Base-by-base conservation (phyloP, 2,329 filamentous ascomycete species). In the Setomelanomma holmii region DNA sequence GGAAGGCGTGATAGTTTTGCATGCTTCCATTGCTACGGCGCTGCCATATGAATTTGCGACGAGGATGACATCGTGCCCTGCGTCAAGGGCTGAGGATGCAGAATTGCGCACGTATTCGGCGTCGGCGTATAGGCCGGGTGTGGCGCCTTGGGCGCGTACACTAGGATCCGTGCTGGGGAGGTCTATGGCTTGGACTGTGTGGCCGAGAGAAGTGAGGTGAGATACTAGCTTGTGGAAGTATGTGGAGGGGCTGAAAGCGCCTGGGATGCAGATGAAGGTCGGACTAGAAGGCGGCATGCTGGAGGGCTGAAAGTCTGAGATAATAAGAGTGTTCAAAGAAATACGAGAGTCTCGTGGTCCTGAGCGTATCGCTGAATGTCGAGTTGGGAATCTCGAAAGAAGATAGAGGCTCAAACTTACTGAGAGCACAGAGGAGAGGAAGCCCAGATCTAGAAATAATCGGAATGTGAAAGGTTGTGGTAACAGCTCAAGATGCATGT, bases 21-120 rank as follows among this genome's bases (percentile, higher is more conserved):
- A 49, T 35, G 60, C 58, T 41, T 72, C 61, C 10, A 61, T 61
- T 4, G 60, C 64, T 1, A 64, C 57, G 42, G 72, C 41, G 11
- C 67, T 71, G 21, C 69, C 63, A 51, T 74, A 75, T 1, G 71
- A 75, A 53, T 75, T 72, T 38, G 61, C 65, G 8, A 72, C 56
- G 11, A 75, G 41, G 11, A 75, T 49, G 21, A 75, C 55, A 21
- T 74, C 64, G 40, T 69, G 67, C 20, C 55, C 69, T 8, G 27
- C 27, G 3, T 30, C 27, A 14, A 30, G 27, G 10, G 10, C 3
- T 14, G 10, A 10, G 27, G 38, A 63, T 45, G 7, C 66, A 61
- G 38, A 40, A 14, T 30, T 30, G 27, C 27, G 27, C 27, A 30
- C 27, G 27, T 6, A 30, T 2, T 8, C 14, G 27, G 27, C 27